Percentiles rank a stretch among this genome's conserved stretches.
Evolutionary conservation across 805 yeast genomes (phyloP).

Genomic region (Candida coquimbonensis): DNA sequence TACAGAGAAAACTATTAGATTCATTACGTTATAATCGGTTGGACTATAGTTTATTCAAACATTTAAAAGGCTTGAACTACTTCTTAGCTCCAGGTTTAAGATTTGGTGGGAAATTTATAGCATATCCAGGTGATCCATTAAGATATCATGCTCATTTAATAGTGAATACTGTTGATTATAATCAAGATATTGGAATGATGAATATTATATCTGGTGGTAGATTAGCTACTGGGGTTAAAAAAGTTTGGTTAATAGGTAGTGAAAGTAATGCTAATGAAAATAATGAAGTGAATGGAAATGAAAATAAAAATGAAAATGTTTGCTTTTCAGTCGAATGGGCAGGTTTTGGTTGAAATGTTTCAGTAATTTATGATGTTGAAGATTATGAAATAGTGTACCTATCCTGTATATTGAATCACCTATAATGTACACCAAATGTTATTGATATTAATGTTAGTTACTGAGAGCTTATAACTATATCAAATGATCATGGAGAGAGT

Average conservation of each 20-base stretch:
- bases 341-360: constrained; percentile 63
- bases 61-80: constrained; percentile 32
- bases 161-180: constrained; percentile 44
- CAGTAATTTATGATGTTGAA: too few relatives aligned
- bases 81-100: constrained; percentile 77
- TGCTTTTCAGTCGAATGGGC: constrained; percentile 91
- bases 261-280: constrained; percentile 14
- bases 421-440: too few relatives aligned
- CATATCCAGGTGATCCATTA: constrained; percentile 93
- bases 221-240: constrained; percentile 87
- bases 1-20: constrained; percentile 7
- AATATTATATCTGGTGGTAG: constrained; percentile 81
- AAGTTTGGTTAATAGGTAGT: constrained; percentile 61
- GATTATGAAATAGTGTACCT: too few relatives aligned
- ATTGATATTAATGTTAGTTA: too few relatives aligned
- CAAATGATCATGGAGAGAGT: too few relatives aligned
- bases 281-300: constrained; percentile 7
- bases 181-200: constrained; percentile 47
- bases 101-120: constrained; percentile 84
- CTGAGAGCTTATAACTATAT: too few relatives aligned
- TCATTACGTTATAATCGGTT: constrained; percentile 3
- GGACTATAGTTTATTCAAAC: constrained; percentile 10
- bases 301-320: constrained; percentile 24
- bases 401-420: too few relatives aligned
- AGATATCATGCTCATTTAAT: constrained; percentile 84